A percentile compares a stretch with the other conserved stretches of the same genome.
phyloP scores from a whole-genome alignment of 768 basidiomycete species.

The Crassisporium funariophilum region DNA sequence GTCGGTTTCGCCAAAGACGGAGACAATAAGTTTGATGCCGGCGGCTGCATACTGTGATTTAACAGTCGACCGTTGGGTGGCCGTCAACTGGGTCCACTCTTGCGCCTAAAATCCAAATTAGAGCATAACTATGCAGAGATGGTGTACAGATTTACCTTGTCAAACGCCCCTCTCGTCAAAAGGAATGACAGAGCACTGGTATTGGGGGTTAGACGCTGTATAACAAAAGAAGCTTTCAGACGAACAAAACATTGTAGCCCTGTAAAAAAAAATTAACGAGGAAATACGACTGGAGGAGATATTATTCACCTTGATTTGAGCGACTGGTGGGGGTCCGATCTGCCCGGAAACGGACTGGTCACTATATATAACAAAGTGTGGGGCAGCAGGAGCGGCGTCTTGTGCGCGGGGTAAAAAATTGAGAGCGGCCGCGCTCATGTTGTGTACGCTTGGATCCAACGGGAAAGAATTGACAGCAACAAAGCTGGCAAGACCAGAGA shows the following conservation, averaged over 20 bases:
- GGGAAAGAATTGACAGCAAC: slow-evolving; percentile 8
- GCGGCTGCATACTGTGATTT: slow-evolving; percentile 56
- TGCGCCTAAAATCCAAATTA: slow-evolving; percentile 35
- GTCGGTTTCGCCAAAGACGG: slow-evolving; percentile 60
- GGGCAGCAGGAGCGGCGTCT: slow-evolving; percentile 42
- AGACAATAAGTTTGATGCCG: slow-evolving; percentile 61
- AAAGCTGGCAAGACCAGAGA: slow-evolving; percentile 12
- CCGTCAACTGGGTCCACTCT: slow-evolving; percentile 53
- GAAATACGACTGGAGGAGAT: not conserved
- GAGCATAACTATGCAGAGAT: not conserved
- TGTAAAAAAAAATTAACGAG: slow-evolving; percentile 18
- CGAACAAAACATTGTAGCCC: slow-evolving; percentile 66
- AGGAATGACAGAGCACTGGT: slow-evolving; percentile 54
- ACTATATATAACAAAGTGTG: slow-evolving; percentile 50
- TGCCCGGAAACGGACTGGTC: slow-evolving; percentile 43
- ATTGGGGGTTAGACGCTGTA: slow-evolving; percentile 5
- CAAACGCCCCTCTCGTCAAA: slow-evolving; percentile 52
- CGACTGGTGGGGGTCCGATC: slow-evolving; percentile 49
- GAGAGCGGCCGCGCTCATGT: slow-evolving; percentile 11
- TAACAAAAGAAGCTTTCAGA: not conserved
- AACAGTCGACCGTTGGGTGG: slow-evolving; percentile 45
- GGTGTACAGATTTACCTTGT: slow-evolving; percentile 41
- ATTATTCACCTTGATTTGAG: slow-evolving; percentile 42
- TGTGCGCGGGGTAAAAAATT: slow-evolving; percentile 8
- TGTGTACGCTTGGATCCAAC: slow-evolving; percentile 4